Percentiles rank a stretch among this genome's conserved stretches.
Evolutionary conservation across 2,329 filamentous ascomycete species (phyloP).

Genomic region (Monosporascus sp.): DNA sequence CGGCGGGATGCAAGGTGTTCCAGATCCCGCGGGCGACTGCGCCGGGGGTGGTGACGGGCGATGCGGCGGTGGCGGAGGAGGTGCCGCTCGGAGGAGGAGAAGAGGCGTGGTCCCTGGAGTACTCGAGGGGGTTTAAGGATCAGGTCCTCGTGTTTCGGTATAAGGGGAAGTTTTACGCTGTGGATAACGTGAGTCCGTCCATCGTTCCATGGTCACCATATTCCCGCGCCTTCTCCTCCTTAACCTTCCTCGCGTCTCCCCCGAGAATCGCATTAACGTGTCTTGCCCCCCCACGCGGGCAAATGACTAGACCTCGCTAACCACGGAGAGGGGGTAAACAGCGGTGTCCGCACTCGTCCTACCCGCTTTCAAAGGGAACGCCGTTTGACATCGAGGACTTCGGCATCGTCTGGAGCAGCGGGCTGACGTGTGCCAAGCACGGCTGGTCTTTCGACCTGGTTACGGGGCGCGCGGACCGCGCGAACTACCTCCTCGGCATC

Average conservation of each 20-base stretch:
- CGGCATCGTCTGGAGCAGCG: slow-evolving; percentile 56
- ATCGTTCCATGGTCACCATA: neutral
- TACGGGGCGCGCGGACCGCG: slow-evolving; percentile 57
- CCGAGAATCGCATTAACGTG: neutral
- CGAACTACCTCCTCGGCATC: slow-evolving; percentile 53
- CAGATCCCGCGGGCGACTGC: slow-evolving; percentile 37
- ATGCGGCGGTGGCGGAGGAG: slow-evolving; percentile 26
- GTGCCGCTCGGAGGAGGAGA: slow-evolving; percentile 21
- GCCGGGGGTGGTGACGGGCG: slow-evolving; percentile 28
- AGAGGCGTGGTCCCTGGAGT: slow-evolving; percentile 10
- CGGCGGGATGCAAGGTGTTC: slow-evolving; percentile 56
- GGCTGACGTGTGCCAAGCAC: slow-evolving; percentile 63
- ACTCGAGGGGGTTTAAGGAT: slow-evolving; percentile 36
- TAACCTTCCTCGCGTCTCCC: neutral
- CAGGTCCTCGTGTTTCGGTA: slow-evolving; percentile 64
- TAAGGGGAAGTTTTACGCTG: slow-evolving; percentile 57
- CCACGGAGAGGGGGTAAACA: slow-evolving; percentile 19
- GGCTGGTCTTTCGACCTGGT: slow-evolving; percentile 67
- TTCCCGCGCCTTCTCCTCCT: neutral
- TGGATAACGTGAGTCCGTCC: slow-evolving; percentile 55
- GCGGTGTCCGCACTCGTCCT: slow-evolving; percentile 65
- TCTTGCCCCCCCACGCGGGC: no score
- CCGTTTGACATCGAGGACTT: slow-evolving; percentile 72
- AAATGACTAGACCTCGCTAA: no score
- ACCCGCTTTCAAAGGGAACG: slow-evolving; percentile 56